Conservation (phyloP, 345 rosid genomes). For the Populus deltoides region DNA sequence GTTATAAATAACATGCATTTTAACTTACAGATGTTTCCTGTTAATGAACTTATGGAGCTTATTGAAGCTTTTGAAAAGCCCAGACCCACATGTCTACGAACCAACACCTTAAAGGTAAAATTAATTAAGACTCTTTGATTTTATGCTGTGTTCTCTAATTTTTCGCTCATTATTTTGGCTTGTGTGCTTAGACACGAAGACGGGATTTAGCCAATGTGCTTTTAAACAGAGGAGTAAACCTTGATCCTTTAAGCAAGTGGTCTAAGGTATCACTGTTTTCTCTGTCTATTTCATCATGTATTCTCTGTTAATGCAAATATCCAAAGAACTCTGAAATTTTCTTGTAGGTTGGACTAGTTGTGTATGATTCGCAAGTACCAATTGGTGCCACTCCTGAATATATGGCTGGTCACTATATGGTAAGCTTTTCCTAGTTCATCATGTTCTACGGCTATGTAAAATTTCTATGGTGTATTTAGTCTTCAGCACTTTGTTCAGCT, state of each 20-base stretch:
- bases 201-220: conserved; percentile 93
- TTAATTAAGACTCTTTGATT: conserved; percentile 6
- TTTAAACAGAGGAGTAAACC: conserved; percentile 88
- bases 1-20: conserved; percentile 9
- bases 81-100: conserved; percentile 76
- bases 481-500: conserved; percentile 45
- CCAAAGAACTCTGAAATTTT: neutral
- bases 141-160: conserved; percentile 11
- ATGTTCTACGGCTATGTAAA: neutral
- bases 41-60: conserved; percentile 85
- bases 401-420: conserved; percentile 95
- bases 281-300: neutral
- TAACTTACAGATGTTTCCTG: conserved; percentile 79
- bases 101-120: conserved; percentile 84
- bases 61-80: conserved; percentile 94
- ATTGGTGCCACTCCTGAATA: conserved; percentile 98
- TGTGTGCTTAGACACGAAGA: conserved; percentile 64
- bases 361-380: conserved; percentile 91
- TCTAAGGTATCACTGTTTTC: conserved; percentile 54
- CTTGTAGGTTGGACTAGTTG: conserved; percentile 83
- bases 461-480: conserved; percentile 4
- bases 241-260: conserved; percentile 95
- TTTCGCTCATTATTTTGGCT: conserved; percentile 7
- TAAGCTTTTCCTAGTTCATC: conserved; percentile 22
- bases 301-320: neutral